Base-by-base conservation (phyloP, 208 protist species). In the Wallacemonas collosoma region DNA sequence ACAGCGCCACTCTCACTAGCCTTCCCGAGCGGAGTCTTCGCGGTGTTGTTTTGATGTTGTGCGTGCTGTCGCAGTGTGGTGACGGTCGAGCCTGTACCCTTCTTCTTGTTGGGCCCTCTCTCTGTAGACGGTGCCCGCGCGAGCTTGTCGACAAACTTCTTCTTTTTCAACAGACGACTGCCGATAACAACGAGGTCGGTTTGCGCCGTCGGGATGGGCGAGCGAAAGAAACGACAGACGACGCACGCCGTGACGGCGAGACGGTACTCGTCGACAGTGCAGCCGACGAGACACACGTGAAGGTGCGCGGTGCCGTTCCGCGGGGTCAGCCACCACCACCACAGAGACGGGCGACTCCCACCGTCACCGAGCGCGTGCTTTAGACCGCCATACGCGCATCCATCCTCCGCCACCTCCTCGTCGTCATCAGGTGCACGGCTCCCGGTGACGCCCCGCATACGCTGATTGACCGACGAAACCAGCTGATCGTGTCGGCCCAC, bases 131-230 rank as follows among this genome's bases (percentile, higher is more conserved):
- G 43, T 54, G 12, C 2, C 15, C 2, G 6, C 14, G 64, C 38
- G 39, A 71, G 3, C n/a, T 44, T 51, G 45, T 61, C 44, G 35
- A 63, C 55, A 43, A 73, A 77, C 55, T 62, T 70, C 53, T 63
- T 68, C 26, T 57, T 70, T 14, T 60, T 55, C 12, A 87, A 50
- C 41, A 86, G 12, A 36, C 73, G 70, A 60, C 82, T 86, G n/a
- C 91, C 91, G 1, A 95, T 65, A 26, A 95, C 51, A 11, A 95
- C 81, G 12, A 95, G 68, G 71, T 95, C 91, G 11, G 87, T 88
- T 12, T 71, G 55, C 6, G 58, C 44, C n/a, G 88, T 91, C 1
- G 84, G 76, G n/a, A 86, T 51, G 7, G 85, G 81, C 9, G 76
- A 70, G 26, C 85, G 77, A 41, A 95, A 62, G 68, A 93, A 89